Base-by-base conservation (phyloP, 176 grass and related monocot genomes). In the Lolium perenne region DNA sequence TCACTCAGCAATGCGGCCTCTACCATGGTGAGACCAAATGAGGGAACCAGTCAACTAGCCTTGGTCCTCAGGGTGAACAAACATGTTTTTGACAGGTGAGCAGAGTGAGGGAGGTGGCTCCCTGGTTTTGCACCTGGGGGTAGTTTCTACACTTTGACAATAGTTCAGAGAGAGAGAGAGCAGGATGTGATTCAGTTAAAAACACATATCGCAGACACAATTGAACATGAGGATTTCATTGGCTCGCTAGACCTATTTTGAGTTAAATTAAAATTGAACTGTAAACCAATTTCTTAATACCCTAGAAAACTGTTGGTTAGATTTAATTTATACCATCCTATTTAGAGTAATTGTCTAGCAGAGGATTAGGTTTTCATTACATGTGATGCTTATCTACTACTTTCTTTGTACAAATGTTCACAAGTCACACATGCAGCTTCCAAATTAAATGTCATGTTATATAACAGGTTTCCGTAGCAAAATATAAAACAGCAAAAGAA, bases 341-440 rank as follows among this genome's bases (percentile, higher is more conserved):
- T 10, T 80, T 29, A 80, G 2, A 25, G 40, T 40, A 64, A 29
- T 80, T 47, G 12, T 38, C 21, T 32, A 76, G 20, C 64, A 71
- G n/a, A 68, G 63, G 8, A 25, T 71, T 80, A 85, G 38, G 18
- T 46, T 60, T 15, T 43, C 53, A 71, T 79, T 61, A 35, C 25
- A 79, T 70, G 60, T 8, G 18, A 59, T 67, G 66, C 13, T 76
- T 60, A 16, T 74, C 16, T 74, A 58, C 51, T 46, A 74, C 46
- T 61, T 32, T 15, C 54, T 74, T 47, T 20, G 10, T 74, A 29
- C 11, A 84, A 49, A 65, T 3, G 41, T 29, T 49, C 78, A 80
- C 8, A 84, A 74, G 18, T 62, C 41, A 74, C 25, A 76, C 69
- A 20, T 80, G 59, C 68, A 72, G n/a, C 21, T 56, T 67, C 43